phyloP scores from a whole-genome alignment of 1,139 yeast genomes.

The Candida glucosophila region DNA sequence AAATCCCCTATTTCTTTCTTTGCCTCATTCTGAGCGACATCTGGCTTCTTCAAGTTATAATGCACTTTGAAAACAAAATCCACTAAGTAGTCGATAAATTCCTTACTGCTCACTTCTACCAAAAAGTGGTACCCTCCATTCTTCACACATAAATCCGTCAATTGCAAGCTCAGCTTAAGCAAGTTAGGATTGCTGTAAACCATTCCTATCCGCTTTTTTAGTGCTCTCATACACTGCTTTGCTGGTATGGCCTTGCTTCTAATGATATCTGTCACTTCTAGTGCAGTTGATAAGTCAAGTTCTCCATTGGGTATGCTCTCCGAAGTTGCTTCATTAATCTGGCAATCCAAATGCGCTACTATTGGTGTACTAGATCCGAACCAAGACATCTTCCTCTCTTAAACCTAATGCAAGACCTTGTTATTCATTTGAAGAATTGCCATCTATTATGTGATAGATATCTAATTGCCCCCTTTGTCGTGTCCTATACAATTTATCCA shows the following conservation, averaged over 20 bases:
- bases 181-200: constrained; percentile 66
- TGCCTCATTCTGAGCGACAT: constrained; percentile 25
- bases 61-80: constrained; percentile 31
- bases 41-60: constrained; percentile 24
- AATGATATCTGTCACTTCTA: constrained; percentile 84
- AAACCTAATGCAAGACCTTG: neutral
- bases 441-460: neutral
- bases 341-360: constrained; percentile 48
- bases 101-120: constrained; percentile 71
- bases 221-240: constrained; percentile 73
- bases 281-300: constrained; percentile 66
- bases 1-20: constrained; percentile 51
- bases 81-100: constrained; percentile 72
- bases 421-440: neutral
- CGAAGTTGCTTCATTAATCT: constrained; percentile 73
- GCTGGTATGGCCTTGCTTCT: constrained; percentile 79
- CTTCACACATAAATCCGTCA: constrained; percentile 82
- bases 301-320: constrained; percentile 91
- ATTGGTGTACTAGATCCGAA: constrained; percentile 39
- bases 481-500: neutral
- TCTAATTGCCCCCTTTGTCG: too few species aligned
- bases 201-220: constrained; percentile 64
- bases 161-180: constrained; percentile 63
- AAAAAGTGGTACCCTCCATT: constrained; percentile 88
- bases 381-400: constrained; percentile 46